Conservation (phyloP, 2,329 filamentous ascomycete genomes). For the Ophiostoma quercus region DNA sequence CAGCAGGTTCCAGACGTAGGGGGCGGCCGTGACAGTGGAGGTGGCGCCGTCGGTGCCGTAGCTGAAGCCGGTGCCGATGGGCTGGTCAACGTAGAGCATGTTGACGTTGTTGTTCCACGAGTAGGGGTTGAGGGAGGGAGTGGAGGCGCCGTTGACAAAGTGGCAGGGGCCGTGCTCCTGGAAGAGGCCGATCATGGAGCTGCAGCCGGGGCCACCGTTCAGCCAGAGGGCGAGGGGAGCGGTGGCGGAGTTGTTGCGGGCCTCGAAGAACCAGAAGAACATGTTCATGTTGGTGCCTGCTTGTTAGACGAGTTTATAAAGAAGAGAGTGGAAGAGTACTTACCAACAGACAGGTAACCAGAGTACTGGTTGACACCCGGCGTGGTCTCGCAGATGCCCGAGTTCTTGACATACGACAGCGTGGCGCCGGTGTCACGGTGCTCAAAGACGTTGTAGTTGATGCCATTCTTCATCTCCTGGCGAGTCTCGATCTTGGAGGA, state of each 20-base stretch:
- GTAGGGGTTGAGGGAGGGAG: conserved; percentile 62
- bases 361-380: neutral
- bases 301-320: neutral
- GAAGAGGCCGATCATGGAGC: conserved; percentile 61
- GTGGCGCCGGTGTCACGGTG: neutral
- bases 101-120: conserved; percentile 73
- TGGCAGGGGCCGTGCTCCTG: conserved; percentile 72
- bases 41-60: neutral
- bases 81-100: conserved; percentile 70
- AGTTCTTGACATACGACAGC: neutral
- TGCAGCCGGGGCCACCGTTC: conserved; percentile 53
- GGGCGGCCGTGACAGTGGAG: neutral
- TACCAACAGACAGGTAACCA: neutral
- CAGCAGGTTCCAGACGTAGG: conserved; percentile 1
- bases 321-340: neutral
- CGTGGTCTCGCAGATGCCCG: neutral
- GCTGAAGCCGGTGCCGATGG: conserved; percentile 59
- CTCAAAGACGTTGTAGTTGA: conserved; percentile 1
- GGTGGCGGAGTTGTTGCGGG: conserved; percentile 43
- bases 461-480: neutral
- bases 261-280: conserved; percentile 65
- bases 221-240: conserved; percentile 60
- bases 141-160: conserved; percentile 65
- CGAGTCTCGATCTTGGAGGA: neutral
- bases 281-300: conserved; percentile 41